Base-by-base conservation (phyloP, 805 yeast genomes). In the Monosporozyma yasuniensis region DNA sequence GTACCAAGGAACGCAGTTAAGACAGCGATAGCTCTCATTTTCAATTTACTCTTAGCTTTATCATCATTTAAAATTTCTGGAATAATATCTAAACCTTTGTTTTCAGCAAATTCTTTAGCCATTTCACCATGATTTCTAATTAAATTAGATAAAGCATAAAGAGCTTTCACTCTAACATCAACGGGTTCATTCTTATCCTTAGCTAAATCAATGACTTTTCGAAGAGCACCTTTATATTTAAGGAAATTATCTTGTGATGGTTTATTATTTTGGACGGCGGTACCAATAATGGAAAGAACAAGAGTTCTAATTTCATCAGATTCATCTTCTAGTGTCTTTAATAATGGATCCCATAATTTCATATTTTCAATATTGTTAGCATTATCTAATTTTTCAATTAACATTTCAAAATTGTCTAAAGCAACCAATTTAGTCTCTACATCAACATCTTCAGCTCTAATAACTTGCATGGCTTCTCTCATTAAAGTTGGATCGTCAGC, bases 191-290 rank as follows among this genome's bases (percentile, higher is more conserved):
- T 50, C 1, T 53, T 35, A 28, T 61, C 50, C 6, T 59, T 53
- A 0, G 78, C 74, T 21, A 80, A 56, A 1, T 63, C 50, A 10
- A 83, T 65, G 48, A 84, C 67, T 47, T 65, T 66, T n/a, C 61
- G 53, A 34, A 81, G 61, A 2, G 82, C 83, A 23, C 67, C 61
- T 0, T 70, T 71, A 52, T 81, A 72, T 51, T 77, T 76, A 39
- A 74, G 65, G 52, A 85, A 83, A 47, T 78, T 85, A 50, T 74
- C 72, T 67, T 89, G 98, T 3, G 89, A 72, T 50, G 76, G 78
- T 3, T 79, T 80, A 65, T 93, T 93, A 65, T 93, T 93, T 67
- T 93, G 99, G 3, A 86, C 95, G 0, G 98, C 96, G 0, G 91
- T 85, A 2, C 95, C 96, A 22, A 90, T 76, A 39, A 85, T 78